A percentile compares a stretch with the other conserved stretches of the same genome.
phyloP scores from a whole-genome alignment of 1,284 basidiomycete species.

The Neonothopanus nambi region DNA sequence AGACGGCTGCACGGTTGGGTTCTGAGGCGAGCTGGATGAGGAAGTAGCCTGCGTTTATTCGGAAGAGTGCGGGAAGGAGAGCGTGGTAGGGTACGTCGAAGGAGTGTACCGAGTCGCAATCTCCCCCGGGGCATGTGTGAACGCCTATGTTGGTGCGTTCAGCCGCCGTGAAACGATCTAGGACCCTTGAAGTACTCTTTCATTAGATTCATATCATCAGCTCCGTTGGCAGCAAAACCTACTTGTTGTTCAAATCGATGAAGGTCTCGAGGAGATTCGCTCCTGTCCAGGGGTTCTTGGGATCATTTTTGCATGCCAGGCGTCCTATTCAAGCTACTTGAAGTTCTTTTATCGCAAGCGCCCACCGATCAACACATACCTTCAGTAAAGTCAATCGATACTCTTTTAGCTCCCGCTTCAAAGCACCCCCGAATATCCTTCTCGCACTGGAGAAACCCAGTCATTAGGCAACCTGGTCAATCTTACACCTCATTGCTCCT shows the following conservation, averaged over 20 bases:
- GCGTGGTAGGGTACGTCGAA: slow-evolving; percentile 7
- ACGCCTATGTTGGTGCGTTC: slow-evolving; percentile 10
- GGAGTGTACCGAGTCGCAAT: slow-evolving; percentile 9
- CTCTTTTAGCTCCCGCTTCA: slow-evolving; percentile 8
- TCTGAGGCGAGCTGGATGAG: slow-evolving; percentile 10
- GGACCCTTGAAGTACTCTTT: background rate
- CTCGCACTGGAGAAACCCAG: background rate
- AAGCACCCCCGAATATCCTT: slow-evolving; percentile 11
- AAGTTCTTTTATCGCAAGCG: too few relatives aligned
- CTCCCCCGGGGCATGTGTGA: slow-evolving; percentile 12
- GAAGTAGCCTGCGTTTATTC: slow-evolving; percentile 10
- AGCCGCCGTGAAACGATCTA: slow-evolving; percentile 6
- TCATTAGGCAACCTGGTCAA: too few relatives aligned
- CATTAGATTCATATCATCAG: background rate
- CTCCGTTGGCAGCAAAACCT: background rate
- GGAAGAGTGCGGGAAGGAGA: slow-evolving; percentile 5
- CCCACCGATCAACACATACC: background rate
- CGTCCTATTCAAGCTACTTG: background rate
- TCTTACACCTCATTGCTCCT: background rate
- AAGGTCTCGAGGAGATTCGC: slow-evolving; percentile 7
- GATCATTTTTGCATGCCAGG: slow-evolving; percentile 9
- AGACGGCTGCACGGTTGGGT: background rate
- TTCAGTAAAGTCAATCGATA: slow-evolving; percentile 11
- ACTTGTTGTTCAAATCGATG: slow-evolving; percentile 7
- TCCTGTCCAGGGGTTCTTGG: slow-evolving; percentile 8